Evolutionary conservation across 2,329 filamentous ascomycete genomes (phyloP), one percentile per base, ranked within the genome.

Genomic region (Sclerotinia borealis): DNA sequence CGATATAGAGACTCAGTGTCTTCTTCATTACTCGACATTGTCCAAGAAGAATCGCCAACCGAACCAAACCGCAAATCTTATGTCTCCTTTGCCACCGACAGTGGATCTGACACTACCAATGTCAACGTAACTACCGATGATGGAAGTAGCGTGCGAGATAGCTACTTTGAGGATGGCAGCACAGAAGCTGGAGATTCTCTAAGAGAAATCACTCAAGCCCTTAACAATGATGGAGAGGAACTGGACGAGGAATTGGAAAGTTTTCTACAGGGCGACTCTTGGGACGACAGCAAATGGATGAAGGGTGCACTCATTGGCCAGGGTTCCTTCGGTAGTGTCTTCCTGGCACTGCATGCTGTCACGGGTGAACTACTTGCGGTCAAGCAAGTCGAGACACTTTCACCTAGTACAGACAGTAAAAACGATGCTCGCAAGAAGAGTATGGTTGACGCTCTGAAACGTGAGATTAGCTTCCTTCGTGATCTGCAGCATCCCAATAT

Each of bases 261-360:
- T 73, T 97, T 97, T 81, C 82, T 98, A 47, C 87, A 92, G 39
- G 91, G 92, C 68, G 92, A 97, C 74, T 96, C 92, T 10, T 98
- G 95, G 87, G 93, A 96, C 68, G 93, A 96, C 67, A 90, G 93
- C 79, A 96, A 96, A 76, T 99, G 96, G 91, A 98, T 99, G 92
- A 97, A 98, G 80, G 95, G 95, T 73, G 93, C 93, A 37, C 82
- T 98, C 67, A 99, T 99, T 69, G 95, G 95, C 37, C 92, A 97
- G 77, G 95, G 95, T 67, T 97, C 93, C 5, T 99, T 99, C 73
- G 95, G 95, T 72, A 93, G 89, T 70, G 95, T 99, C 60, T 99
- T 96, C 77, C 83, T 99, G 55, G 95, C 95, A 31, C 83, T 99
- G 37, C 95, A 99, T 75, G 91, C 95, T 58, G 90, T 99, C 61